Evolutionary conservation across 108 stramenopile genomes (phyloP).

Genomic region (Discostella pseudostelligera): DNA sequence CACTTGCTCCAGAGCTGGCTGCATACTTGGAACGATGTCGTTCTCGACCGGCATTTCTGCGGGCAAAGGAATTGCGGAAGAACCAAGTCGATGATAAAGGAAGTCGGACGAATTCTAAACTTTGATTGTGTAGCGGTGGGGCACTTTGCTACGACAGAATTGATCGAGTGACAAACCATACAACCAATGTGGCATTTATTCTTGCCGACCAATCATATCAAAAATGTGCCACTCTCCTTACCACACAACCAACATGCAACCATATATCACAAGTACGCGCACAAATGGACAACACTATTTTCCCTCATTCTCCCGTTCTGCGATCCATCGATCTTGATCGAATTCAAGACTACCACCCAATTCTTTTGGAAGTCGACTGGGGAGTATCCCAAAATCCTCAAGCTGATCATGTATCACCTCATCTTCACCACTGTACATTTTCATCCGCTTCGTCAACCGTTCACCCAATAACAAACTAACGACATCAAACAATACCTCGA

Average conservation of each 20-base stretch:
- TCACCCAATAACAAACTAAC: constrained; percentile 25
- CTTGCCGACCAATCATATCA: no score
- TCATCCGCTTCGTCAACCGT: constrained; percentile 35
- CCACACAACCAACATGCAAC: neutral
- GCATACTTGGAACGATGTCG: constrained; percentile 48
- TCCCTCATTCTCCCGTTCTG: neutral
- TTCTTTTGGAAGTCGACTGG: constrained; percentile 22
- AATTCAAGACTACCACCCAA: constrained; percentile 27
- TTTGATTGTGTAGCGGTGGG: constrained; percentile 6
- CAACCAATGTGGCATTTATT: no score
- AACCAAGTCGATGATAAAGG: constrained; percentile 10
- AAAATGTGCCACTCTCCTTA: no score
- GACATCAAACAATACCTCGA: constrained; percentile 34
- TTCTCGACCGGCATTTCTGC: constrained; percentile 43
- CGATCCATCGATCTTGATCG: constrained; percentile 23
- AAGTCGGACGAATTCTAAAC: constrained; percentile 20
- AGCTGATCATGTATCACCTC: constrained; percentile 17
- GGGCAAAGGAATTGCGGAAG: constrained; percentile 36
- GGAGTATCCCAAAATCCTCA: constrained; percentile 15
- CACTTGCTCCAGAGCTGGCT: constrained; percentile 16
- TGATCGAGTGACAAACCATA: no score
- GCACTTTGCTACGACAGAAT: no score
- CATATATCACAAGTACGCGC: neutral
- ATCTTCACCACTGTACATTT: constrained; percentile 32
- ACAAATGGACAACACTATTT: neutral